phyloP scores from a whole-genome alignment of 768 basidiomycete genomes.

The Panellus pusillus region DNA sequence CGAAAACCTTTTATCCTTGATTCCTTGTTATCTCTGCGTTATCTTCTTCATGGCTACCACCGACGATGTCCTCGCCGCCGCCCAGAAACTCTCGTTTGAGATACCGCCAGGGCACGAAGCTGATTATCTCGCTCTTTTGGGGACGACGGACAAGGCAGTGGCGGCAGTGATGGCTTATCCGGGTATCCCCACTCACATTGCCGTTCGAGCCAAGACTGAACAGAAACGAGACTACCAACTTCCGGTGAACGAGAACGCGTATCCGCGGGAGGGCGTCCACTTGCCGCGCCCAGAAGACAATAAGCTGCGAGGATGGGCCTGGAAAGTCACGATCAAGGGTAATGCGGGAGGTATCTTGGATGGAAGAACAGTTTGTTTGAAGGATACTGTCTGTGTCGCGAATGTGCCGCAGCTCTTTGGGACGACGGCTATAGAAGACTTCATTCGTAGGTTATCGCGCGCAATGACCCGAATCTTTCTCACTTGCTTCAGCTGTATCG shows the following conservation, averaged over 20 bases:
- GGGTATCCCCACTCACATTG: neutral
- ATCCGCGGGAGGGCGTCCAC: constrained; percentile 25
- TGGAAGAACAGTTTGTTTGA: constrained; percentile 41
- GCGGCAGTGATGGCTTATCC: constrained; percentile 17
- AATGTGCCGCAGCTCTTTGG: constrained; percentile 44
- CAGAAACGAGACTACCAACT: constrained; percentile 19
- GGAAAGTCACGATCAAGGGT: constrained; percentile 33
- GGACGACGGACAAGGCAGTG: constrained; percentile 10
- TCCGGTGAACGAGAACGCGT: constrained; percentile 19
- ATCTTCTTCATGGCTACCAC: constrained; percentile 25
- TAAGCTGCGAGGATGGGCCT: constrained; percentile 35
- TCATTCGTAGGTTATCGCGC: constrained; percentile 15
- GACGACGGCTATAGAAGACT: constrained; percentile 36
- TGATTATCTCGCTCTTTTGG: constrained; percentile 15
- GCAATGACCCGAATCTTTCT: neutral
- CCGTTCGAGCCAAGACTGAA: neutral
- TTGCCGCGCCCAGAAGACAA: constrained; percentile 28
- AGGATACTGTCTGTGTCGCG: constrained; percentile 42
- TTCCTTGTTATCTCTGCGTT: too few relatives aligned
- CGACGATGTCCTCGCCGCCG: constrained; percentile 6
- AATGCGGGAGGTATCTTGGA: constrained; percentile 32
- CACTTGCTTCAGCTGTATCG: constrained; percentile 24
- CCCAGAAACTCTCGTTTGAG: constrained; percentile 8
- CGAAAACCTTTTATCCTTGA: too few relatives aligned
- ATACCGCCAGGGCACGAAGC: constrained; percentile 7